A percentile compares a stretch with the other conserved stretches of the same genome.
These are phyloP conservation scores for Pseudozyma flocculosa DNA, from an alignment of 1,284 basidiomycete species.

Conservation along the genomic window DNA sequence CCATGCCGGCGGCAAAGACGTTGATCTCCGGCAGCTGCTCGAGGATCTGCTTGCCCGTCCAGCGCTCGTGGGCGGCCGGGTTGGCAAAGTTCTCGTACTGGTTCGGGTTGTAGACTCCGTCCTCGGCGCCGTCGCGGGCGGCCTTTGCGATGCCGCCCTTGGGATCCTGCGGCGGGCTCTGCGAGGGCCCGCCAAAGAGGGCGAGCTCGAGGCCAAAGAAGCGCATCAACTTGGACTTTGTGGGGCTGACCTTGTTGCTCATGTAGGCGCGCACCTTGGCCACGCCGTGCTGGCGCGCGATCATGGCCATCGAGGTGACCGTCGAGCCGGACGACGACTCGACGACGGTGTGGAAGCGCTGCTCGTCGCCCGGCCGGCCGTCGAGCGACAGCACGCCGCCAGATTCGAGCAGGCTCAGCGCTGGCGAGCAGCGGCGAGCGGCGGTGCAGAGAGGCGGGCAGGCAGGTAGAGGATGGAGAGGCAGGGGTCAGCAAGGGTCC, in stretches of 20 bases:
- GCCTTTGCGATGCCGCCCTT: constrained; percentile 35
- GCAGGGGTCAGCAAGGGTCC: background rate
- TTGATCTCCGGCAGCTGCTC: constrained; percentile 36
- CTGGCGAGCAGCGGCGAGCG: too few relatives aligned
- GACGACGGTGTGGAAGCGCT: constrained; percentile 17
- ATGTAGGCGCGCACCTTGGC: constrained; percentile 26
- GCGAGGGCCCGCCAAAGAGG: constrained; percentile 38
- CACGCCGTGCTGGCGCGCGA: constrained; percentile 32
- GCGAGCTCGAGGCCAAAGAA: constrained; percentile 38
- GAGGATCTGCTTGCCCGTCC: constrained; percentile 34
- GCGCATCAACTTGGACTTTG: constrained; percentile 34
- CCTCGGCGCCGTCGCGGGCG: constrained; percentile 11
- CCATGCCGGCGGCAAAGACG: constrained; percentile 30
- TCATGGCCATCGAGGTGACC: constrained; percentile 36
- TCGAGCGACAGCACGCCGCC: constrained; percentile 28
- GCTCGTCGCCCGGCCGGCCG: constrained; percentile 5
- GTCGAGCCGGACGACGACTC: constrained; percentile 39
- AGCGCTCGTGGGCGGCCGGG: constrained; percentile 21
- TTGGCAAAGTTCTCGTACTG: constrained; percentile 36
- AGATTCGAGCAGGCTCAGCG: constrained; percentile 7
- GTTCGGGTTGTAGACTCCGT: constrained; percentile 26
- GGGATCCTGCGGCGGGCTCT: constrained; percentile 23
- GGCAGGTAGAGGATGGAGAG: constrained; percentile 2
- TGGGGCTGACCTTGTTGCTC: constrained; percentile 34
- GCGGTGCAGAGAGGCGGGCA: constrained; percentile 1